phyloP scores from a whole-genome alignment of 164 flowering plant genomes.

The Magnolia changhungtana region DNA sequence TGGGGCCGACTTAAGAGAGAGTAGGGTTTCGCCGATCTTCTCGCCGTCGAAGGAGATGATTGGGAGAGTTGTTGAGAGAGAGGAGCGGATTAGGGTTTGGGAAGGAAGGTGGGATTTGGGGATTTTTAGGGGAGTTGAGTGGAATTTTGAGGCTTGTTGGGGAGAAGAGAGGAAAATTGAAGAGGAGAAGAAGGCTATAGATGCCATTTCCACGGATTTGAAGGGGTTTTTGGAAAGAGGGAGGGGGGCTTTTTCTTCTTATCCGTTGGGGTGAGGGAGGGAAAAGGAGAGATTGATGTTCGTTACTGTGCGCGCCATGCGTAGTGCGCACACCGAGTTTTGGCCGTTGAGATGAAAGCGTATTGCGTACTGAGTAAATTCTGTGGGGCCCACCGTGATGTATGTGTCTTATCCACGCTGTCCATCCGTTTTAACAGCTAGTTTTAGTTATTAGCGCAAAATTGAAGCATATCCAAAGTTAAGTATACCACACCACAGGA shows the following conservation, averaged over 20 bases:
- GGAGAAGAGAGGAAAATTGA: constrained; percentile 11
- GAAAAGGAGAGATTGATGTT: not conserved
- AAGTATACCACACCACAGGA: no score
- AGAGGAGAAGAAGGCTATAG: constrained; percentile 15
- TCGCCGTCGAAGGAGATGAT: constrained; percentile 79
- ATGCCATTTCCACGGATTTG: not conserved
- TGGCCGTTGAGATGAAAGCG: no score
- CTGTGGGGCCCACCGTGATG: no score
- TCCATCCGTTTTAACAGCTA: no score
- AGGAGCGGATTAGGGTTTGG: constrained; percentile 33
- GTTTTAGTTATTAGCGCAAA: no score
- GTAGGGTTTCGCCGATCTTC: constrained; percentile 64
- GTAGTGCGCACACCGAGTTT: not conserved
- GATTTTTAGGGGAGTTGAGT: constrained; percentile 8
- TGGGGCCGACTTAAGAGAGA: constrained; percentile 75
- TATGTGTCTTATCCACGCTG: no score
- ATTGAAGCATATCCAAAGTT: no score
- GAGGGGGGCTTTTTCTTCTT: not conserved
- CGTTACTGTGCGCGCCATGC: not conserved
- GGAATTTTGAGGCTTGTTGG: constrained; percentile 17
- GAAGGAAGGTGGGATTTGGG: not conserved
- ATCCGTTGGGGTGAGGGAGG: not conserved
- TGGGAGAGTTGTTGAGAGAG: constrained; percentile 58
- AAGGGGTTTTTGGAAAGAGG: not conserved
- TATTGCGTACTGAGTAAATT: no score